Percentiles rank a stretch among this genome's conserved stretches.
Conservation (phyloP, 2,329 filamentous ascomycete species). For the Aspergillus sp. region DNA sequence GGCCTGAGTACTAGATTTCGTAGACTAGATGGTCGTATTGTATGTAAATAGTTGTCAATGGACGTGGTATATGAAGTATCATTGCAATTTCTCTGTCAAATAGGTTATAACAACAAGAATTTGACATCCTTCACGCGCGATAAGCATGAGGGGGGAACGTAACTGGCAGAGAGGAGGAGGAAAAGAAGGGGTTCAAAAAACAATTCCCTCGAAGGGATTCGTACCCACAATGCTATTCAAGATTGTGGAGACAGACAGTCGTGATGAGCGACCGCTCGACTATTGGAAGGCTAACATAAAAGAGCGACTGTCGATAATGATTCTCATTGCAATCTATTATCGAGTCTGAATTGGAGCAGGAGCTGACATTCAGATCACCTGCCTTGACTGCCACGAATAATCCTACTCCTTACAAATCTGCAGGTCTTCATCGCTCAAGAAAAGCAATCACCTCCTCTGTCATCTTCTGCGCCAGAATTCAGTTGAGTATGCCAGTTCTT, state of each 20-base stretch:
- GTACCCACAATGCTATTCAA: background rate
- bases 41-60: background rate
- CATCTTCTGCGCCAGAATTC: too few species aligned
- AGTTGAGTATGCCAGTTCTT: too few species aligned
- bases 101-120: background rate
- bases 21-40: background rate
- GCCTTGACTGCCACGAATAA: too few species aligned
- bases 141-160: background rate
- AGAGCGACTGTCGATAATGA: background rate
- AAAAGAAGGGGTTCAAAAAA: background rate
- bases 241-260: background rate
- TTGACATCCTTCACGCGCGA: too few species aligned
- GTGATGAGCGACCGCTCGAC: background rate
- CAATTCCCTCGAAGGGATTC: background rate
- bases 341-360: background rate
- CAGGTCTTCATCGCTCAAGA: too few species aligned
- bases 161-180: background rate
- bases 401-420: too few species aligned
- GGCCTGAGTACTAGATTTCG: slow-evolving; percentile 40
- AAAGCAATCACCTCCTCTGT: too few species aligned
- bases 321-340: background rate
- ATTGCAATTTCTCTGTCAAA: background rate
- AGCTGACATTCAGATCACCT: too few species aligned
- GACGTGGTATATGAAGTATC: background rate
- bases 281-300: slow-evolving; percentile 4